Base-by-base conservation (phyloP, 805 yeast genomes). In the Nakazawaea wyomingensis region DNA sequence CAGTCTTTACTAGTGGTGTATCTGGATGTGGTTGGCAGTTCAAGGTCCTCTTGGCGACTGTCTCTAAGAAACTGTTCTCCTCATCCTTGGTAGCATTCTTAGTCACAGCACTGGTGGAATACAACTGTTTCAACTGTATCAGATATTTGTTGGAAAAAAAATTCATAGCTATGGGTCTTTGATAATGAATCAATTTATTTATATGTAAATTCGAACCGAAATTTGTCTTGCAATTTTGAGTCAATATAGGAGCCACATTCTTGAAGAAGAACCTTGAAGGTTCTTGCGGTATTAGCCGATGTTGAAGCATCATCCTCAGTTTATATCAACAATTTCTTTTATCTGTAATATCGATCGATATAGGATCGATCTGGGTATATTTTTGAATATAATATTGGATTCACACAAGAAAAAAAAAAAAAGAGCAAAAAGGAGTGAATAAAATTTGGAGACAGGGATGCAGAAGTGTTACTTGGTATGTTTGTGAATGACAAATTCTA, bases 21-120 rank as follows among this genome's bases (percentile, higher is more conserved):
- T 37, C 34, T 11, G 41, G 32, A 8, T 29, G 28, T n/a, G 66
- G 65, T 42, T 63, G 80, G 48, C 80, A 75, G 18, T 64, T 65
- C 24, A 72, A 54, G 3, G 73, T 66, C 39, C 61, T 65, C 24
- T 68, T 56, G 5, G 76, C 74, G n/a, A 70, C 73, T 43, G 63
- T 57, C 38, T 59, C 64, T 22, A 70, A 47, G 8, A 60, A 43
- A 28, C 54, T 48, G 29, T 46, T 39, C 5, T 44, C 43, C 2
- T 33, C 43, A 8, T 24, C 22, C 4, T 11, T 19, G n/a, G 18
- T 37, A 5, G 19, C 18, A 7, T 28, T 14, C 13, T 28, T 3
- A 41, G 37, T 13, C 21, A 18, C 14, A 33, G 20, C 13, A 32
- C 31, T 26, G 2, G 47, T 44, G 1, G 47, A 44, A 24, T 44